Percentiles rank a stretch among this genome's conserved stretches.
phyloP scores from a whole-genome alignment of 2,329 filamentous ascomycete genomes.

The Lachnellula occidentalis region DNA sequence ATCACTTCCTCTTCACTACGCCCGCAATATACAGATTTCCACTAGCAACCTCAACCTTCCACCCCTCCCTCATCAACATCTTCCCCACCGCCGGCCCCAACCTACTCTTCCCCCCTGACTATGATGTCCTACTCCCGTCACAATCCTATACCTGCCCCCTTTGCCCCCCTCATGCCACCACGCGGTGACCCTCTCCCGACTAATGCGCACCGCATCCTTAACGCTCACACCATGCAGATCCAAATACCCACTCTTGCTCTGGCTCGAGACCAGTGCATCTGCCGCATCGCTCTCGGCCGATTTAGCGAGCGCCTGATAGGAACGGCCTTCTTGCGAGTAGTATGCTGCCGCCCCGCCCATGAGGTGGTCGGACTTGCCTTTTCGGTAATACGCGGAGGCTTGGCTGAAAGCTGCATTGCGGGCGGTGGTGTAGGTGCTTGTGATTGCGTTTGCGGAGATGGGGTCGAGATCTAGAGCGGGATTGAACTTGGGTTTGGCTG shows the following conservation, averaged over 20 bases:
- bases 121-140: conserved; percentile 78
- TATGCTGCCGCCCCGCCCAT: conserved; percentile 72
- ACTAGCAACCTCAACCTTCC: conserved; percentile 69
- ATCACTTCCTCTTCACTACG: conserved; percentile 22
- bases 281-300: conserved; percentile 60
- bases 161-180: conserved; percentile 69
- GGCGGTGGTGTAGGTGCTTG: conserved; percentile 7
- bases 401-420: conserved; percentile 45
- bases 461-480: conserved; percentile 2
- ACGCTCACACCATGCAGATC: conserved; percentile 85
- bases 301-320: conserved; percentile 53
- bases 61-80: conserved; percentile 71
- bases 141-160: conserved; percentile 58
- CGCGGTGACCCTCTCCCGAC: conserved; percentile 54
- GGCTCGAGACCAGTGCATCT: conserved; percentile 61
- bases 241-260: conserved; percentile 56
- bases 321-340: conserved; percentile 66
- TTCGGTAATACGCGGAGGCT: conserved; percentile 53
- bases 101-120: conserved; percentile 70
- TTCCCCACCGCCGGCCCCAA: conserved; percentile 76
- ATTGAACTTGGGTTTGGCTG: neutral
- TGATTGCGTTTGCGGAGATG: conserved; percentile 4
- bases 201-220: conserved; percentile 73
- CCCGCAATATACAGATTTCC: conserved; percentile 70
- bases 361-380: conserved; percentile 62